Percentiles rank a stretch among this genome's conserved stretches.
phyloP scores from a whole-genome alignment of 2,329 filamentous ascomycete genomes.

The Chaetoscypha palmicola region DNA sequence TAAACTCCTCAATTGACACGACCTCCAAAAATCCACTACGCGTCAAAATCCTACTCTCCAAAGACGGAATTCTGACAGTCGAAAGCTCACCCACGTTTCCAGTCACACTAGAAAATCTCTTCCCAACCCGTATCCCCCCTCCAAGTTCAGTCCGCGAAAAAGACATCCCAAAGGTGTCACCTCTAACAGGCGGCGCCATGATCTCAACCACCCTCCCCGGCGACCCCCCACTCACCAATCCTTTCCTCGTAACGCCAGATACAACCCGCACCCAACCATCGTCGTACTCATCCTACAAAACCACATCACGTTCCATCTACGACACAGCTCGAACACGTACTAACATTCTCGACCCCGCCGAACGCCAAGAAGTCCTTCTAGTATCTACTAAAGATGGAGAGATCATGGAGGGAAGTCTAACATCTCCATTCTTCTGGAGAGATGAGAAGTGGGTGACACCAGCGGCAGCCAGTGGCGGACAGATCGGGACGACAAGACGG shows the following conservation, averaged over 20 bases:
- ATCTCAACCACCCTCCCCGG: slow-evolving; percentile 18
- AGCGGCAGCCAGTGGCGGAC: slow-evolving; percentile 67
- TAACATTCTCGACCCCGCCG: slow-evolving; percentile 40
- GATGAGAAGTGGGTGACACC: slow-evolving; percentile 74
- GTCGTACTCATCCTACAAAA: slow-evolving; percentile 81
- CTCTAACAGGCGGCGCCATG: slow-evolving; percentile 26
- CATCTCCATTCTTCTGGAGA: slow-evolving; percentile 75
- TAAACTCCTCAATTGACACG: slow-evolving; percentile 28
- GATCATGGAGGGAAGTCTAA: slow-evolving; percentile 80
- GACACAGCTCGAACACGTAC: slow-evolving; percentile 58
- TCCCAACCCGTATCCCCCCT: slow-evolving; percentile 47
- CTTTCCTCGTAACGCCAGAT: slow-evolving; percentile 49
- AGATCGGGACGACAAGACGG: slow-evolving; percentile 72
- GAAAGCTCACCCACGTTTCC: slow-evolving; percentile 34
- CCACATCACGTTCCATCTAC: slow-evolving; percentile 67
- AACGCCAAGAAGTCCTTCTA: slow-evolving; percentile 66
- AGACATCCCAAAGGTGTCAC: slow-evolving; percentile 16
- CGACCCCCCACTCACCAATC: slow-evolving; percentile 18
- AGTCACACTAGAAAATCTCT: slow-evolving; percentile 45
- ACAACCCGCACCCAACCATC: slow-evolving; percentile 41
- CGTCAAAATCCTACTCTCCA: slow-evolving; percentile 48
- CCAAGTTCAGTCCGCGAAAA: slow-evolving; percentile 30
- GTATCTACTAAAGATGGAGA: slow-evolving; percentile 52
- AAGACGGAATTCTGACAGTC: slow-evolving; percentile 41
- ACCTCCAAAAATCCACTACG: slow-evolving; percentile 36